Conservation (phyloP, 129 eudicot genomes). For the Chrysanthemum seticuspe region DNA sequence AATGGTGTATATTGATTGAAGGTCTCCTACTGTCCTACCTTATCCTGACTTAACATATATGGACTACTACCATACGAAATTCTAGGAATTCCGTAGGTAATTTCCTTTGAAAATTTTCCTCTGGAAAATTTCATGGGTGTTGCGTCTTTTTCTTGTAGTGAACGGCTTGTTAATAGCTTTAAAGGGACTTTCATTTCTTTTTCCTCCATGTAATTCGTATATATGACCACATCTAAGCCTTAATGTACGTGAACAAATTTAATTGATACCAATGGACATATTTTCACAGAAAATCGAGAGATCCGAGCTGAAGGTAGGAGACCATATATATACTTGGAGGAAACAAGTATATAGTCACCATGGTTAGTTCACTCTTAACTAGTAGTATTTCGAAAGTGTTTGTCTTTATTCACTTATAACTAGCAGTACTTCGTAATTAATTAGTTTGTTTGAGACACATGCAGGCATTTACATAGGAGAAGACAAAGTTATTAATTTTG, state of each 20-base stretch:
- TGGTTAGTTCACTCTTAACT: neutral
- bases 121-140: too few species aligned
- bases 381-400: neutral
- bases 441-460: neutral
- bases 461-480: constrained; percentile 4
- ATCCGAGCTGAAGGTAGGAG: constrained; percentile 3
- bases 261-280: neutral
- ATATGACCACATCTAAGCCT: too few species aligned
- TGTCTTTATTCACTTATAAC: neutral
- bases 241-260: neutral
- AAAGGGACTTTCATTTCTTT: neutral
- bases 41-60: too few species aligned
- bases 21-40: too few species aligned
- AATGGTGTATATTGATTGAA: too few species aligned
- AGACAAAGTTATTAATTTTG: constrained; percentile 14
- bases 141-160: neutral
- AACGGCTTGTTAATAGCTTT: neutral
- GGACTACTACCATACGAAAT: too few species aligned
- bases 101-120: neutral
- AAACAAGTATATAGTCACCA: constrained; percentile 11
- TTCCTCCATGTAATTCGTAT: neutral
- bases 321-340: constrained; percentile 20
- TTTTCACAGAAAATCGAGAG: neutral
- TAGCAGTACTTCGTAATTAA: neutral
- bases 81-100: too few species aligned